phyloP scores from a whole-genome alignment of 176 grass and related monocot species.

The Eremochloa ophiuroides region DNA sequence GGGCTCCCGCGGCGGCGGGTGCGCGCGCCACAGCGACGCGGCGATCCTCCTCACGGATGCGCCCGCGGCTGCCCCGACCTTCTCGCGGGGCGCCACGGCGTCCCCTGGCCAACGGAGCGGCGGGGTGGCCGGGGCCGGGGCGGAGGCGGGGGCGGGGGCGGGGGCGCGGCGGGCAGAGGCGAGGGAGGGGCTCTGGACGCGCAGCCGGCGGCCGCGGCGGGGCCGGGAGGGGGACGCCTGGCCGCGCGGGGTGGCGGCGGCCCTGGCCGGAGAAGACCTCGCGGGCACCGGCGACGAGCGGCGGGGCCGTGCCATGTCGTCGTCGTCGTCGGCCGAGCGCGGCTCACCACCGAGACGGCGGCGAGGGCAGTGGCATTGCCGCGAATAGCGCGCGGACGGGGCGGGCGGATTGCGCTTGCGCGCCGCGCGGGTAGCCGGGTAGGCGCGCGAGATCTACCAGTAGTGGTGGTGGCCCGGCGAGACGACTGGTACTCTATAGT shows the following conservation, averaged over 20 bases:
- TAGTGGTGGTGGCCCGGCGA: conserved; percentile 22
- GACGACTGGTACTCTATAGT: background rate
- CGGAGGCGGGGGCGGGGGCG: background rate
- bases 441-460: conserved; percentile 35
- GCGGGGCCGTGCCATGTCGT: conserved; percentile 35
- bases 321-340: background rate
- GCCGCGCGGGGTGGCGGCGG: background rate
- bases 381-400: conserved; percentile 6
- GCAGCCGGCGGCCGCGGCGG: conserved; percentile 27
- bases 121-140: conserved; percentile 26
- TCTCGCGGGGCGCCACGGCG: background rate
- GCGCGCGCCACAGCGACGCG: conserved; percentile 49
- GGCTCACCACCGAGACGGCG: background rate
- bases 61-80: background rate
- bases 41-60: conserved; percentile 69
- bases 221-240: background rate
- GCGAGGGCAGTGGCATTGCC: conserved; percentile 41
- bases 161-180: conserved; percentile 10
- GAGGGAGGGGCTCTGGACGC: conserved; percentile 43
- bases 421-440: background rate
- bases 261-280: conserved; percentile 24
- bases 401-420: too few relatives aligned
- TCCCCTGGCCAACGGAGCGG: conserved; percentile 18
- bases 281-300: conserved; percentile 8
- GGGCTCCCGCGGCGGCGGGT: conserved; percentile 29